Percentiles rank a stretch among this genome's conserved stretches.
Evolutionary conservation across 495 filamentous ascomycete species (phyloP).

Genomic region (Collariella sp.): DNA sequence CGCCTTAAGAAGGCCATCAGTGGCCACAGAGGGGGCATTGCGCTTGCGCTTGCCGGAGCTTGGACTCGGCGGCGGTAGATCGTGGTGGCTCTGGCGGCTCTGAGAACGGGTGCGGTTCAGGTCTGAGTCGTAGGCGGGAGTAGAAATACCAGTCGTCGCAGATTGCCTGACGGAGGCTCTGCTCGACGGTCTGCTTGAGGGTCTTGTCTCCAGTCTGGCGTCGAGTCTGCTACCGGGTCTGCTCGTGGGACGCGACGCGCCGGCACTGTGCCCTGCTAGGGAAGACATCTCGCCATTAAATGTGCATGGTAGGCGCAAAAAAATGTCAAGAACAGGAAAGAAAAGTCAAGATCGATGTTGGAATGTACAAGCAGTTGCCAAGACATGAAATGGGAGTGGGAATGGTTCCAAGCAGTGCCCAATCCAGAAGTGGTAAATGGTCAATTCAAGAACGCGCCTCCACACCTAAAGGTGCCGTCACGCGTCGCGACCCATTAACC

Average conservation of each 20-base stretch:
- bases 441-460: background rate
- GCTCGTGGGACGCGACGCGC: slow-evolving; percentile 32
- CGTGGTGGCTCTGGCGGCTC: slow-evolving; percentile 5
- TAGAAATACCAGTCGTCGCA: slow-evolving; percentile 3
- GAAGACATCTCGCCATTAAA: slow-evolving; percentile 32
- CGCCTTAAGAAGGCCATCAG: slow-evolving; percentile 42
- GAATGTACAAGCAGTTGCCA: background rate
- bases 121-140: slow-evolving; percentile 1
- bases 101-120: slow-evolving; percentile 3
- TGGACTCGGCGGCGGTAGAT: background rate
- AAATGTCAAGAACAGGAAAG: background rate
- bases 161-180: slow-evolving; percentile 1
- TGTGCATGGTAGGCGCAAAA: background rate
- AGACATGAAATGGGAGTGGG: background rate
- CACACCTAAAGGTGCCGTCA: too few species aligned
- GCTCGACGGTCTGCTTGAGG: slow-evolving; percentile 16
- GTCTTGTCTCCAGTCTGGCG: slow-evolving; percentile 15
- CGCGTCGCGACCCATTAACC: too few species aligned
- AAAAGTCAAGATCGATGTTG: too few species aligned
- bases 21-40: slow-evolving; percentile 19
- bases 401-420: too few species aligned
- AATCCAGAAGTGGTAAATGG: too few species aligned
- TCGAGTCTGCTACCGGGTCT: background rate
- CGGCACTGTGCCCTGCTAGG: slow-evolving; percentile 17
- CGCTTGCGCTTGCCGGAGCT: slow-evolving; percentile 25